Evolutionary conservation across 176 grass and related monocot genomes (phyloP).

Genomic region (Oryza brachyantha): DNA sequence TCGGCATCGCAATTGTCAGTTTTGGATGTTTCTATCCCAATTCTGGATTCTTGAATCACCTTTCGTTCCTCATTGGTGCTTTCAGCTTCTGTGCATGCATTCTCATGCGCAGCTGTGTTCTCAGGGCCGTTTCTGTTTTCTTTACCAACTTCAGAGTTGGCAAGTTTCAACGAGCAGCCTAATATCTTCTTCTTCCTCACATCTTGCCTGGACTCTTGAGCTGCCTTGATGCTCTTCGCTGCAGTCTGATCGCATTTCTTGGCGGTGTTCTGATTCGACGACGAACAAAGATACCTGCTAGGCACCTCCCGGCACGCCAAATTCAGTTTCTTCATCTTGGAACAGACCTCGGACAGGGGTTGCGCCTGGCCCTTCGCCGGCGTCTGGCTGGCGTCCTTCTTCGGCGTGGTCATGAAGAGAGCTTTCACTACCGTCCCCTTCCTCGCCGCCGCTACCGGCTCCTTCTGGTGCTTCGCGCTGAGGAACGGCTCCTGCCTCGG

Average conservation of each 20-base stretch:
- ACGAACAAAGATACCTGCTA: constrained; percentile 64
- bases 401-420: constrained; percentile 40
- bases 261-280: constrained; percentile 22
- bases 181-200: constrained; percentile 52
- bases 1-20: constrained; percentile 37
- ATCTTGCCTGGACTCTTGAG: constrained; percentile 15
- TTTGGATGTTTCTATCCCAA: neutral
- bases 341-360: constrained; percentile 31
- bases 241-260: constrained; percentile 42
- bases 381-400: constrained; percentile 33
- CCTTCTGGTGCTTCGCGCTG: constrained; percentile 46
- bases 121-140: neutral
- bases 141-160: constrained; percentile 5
- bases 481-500: constrained; percentile 43
- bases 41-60: constrained; percentile 22
- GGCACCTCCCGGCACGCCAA: constrained; percentile 54
- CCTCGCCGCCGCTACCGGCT: constrained; percentile 19
- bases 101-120: constrained; percentile 1
- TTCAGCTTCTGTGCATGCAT: neutral
- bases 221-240: constrained; percentile 19
- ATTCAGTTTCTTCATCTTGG: constrained; percentile 58
- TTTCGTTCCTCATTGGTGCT: neutral
- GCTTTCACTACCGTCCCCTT: constrained; percentile 48
- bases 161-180: constrained; percentile 32
- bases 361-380: constrained; percentile 31